Evolutionary conservation across 2,329 filamentous ascomycete genomes (phyloP), one percentile per base, ranked within the genome.

Genomic region (Annulohypoxylon truncatum): DNA sequence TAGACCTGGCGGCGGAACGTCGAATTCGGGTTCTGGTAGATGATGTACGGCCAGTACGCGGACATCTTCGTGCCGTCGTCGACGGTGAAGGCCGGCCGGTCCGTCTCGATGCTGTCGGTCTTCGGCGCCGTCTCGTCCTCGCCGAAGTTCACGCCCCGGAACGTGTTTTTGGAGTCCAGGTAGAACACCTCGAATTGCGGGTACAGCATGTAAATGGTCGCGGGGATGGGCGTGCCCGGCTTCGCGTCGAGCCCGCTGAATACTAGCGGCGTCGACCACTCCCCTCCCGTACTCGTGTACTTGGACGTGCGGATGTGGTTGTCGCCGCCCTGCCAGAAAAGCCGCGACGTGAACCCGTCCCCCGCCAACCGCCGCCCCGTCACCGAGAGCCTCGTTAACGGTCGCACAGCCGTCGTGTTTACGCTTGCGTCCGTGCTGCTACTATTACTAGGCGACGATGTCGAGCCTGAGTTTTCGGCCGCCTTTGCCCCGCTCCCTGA

Each of bases 261-360:
- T 28, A 66, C 48, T 7, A 66, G n/a, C 20, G 68, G 66, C 2
- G 47, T 31, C 4, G 54, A 51, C 68, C 66, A 70, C 20, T 40
- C n/a, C 5, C 56, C 58, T 9, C 40, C 42, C 2, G 60, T 46
- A 40, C 66, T 70, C 10, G 44, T 60, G 50, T 70, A 70, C 15
- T 46, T 44, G 50, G 68, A 64, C 28, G 67, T 60, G 46, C 68
- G 68, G 47, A 70, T 57, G 50, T 66, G 59, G 56, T 68, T 66
- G 40, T 70, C 68, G 40, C 66, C 66, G 15, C 68, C 68, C 24
- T 70, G 68, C 59, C 66, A 70, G 42, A 70, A 70, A 3, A 70
- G 63, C 22, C 66, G 68, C 22, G 67, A 66, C 4, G 55, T 68
- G 53, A 70, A 70, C 5, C 66, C 68, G 7, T 64, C 44, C 9